Evolutionary conservation across 306 rosid species (phyloP).

Genomic region (Fragaria iinumae): DNA sequence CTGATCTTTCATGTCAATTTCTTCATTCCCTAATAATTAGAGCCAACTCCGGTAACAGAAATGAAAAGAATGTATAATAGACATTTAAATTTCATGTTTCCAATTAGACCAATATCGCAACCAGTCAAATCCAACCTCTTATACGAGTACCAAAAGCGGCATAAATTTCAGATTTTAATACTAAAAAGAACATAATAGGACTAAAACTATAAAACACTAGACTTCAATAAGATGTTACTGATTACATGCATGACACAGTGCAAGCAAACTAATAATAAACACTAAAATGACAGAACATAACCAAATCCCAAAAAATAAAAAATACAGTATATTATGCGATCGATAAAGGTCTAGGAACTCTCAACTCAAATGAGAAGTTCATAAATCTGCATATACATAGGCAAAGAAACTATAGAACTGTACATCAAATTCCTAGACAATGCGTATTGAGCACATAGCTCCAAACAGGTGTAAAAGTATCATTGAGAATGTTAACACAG

Average conservation of each 20-base stretch:
- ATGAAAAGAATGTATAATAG: background rate
- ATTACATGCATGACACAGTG: background rate
- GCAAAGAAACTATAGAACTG: background rate
- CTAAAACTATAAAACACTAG: background rate
- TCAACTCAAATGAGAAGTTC: background rate
- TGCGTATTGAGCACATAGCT: slow-evolving; percentile 6
- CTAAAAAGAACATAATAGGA: background rate
- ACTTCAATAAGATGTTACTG: background rate
- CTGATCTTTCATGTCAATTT: background rate
- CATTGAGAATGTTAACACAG: background rate
- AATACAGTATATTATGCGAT: background rate
- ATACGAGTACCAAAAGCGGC: background rate
- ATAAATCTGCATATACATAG: slow-evolving; percentile 4
- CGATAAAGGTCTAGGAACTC: background rate
- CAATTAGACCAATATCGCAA: background rate
- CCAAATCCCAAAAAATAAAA: slow-evolving; percentile 2
- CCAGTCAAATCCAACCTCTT: background rate
- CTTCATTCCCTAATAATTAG: background rate
- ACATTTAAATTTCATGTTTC: background rate
- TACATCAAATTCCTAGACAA: slow-evolving; percentile 3
- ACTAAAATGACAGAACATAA: background rate
- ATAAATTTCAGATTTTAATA: background rate
- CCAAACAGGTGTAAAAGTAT: background rate
- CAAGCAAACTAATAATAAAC: background rate
- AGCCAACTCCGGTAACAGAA: background rate